Evolutionary conservation across 306 rosid species (phyloP), one percentile per base, ranked within the genome.

Genomic region (Crotalaria pallida): DNA sequence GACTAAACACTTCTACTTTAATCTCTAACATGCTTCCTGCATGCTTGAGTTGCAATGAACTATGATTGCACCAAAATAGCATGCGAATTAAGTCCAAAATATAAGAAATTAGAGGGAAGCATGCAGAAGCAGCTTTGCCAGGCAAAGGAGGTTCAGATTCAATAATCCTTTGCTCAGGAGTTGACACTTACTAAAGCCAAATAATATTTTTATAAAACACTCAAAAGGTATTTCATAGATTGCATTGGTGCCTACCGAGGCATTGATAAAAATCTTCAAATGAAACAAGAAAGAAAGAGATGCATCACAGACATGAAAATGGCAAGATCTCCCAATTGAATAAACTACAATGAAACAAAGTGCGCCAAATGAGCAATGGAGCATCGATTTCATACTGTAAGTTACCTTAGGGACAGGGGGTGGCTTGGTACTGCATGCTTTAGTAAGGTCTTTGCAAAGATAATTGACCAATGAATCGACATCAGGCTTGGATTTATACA

Each of bases 351-450:
- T 40, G n/a, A 55, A 26, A 34, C 64, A 40, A 68, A 69, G 27
- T 29, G 24, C 23, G 61, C 23, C 38, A 49, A 47, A 12, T 72
- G 24, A 61, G 4, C 7, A 65, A 64, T 26, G 17, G 44, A 75
- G 71, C 57, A 74, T 78, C 65, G 75, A 49, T 40, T 73, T 51
- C 22, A 65, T 40, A 71, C 64, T 48, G 77, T 62, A 75, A 75
- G 63, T 76, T 76, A 90, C 98, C 98, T 88, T 88, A 15, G 98
- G 97, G 75, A 94, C 88, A 18, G 88, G 92, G n/a, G 97, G 92
- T 44, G 96, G 91, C 84, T 81, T 85, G 69, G 56, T 74, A 59
- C 71, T 90, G 88, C 98, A 93, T 50, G 89, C 81, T 75, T 78
- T 76, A 10, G 88, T 82, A 58, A 93, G 88, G 83, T 90, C 94